These are phyloP conservation scores for Euclidium syriacum DNA, from an alignment of 345 rosid genomes.

Conservation along the genomic window DNA sequence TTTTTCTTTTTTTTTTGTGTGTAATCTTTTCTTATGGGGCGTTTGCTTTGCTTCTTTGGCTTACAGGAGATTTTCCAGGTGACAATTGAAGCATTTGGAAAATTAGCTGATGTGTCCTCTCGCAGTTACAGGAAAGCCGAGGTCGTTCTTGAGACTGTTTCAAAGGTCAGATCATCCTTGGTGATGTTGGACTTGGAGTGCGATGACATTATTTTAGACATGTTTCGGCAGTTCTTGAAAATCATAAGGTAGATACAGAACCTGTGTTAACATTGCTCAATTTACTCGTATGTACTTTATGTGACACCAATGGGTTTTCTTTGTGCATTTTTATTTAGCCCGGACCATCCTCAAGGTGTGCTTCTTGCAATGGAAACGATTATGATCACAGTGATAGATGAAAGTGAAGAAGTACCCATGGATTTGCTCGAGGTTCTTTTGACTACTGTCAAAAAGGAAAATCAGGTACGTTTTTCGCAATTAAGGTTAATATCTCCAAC, in stretches of 20 bases:
- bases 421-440: conserved; percentile 62
- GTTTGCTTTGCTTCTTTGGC: conserved; percentile 25
- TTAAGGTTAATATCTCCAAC: not conserved
- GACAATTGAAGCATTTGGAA: conserved; percentile 49
- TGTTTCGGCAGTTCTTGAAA: conserved; percentile 58
- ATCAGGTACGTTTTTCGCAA: conserved; percentile 38
- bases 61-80: conserved; percentile 58
- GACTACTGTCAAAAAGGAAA: conserved; percentile 52
- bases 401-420: conserved; percentile 58
- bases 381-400: conserved; percentile 61
- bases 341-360: conserved; percentile 46
- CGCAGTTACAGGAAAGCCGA: conserved; percentile 53
- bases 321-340: conserved; percentile 35
- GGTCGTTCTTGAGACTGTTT: conserved; percentile 54
- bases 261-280: not conserved
- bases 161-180: conserved; percentile 63
- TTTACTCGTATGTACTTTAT: not conserved
- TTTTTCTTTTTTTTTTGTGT: not conserved
- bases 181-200: conserved; percentile 81
- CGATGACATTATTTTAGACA: conserved; percentile 49
- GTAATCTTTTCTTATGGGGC: not conserved
- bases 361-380: conserved; percentile 58
- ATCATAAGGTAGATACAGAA: conserved; percentile 41
- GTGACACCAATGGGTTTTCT: conserved; percentile 11
- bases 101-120: conserved; percentile 48